These are phyloP conservation scores for Dentipellis sp. DNA, from an alignment of 768 basidiomycete genomes.

Conservation along the genomic window DNA sequence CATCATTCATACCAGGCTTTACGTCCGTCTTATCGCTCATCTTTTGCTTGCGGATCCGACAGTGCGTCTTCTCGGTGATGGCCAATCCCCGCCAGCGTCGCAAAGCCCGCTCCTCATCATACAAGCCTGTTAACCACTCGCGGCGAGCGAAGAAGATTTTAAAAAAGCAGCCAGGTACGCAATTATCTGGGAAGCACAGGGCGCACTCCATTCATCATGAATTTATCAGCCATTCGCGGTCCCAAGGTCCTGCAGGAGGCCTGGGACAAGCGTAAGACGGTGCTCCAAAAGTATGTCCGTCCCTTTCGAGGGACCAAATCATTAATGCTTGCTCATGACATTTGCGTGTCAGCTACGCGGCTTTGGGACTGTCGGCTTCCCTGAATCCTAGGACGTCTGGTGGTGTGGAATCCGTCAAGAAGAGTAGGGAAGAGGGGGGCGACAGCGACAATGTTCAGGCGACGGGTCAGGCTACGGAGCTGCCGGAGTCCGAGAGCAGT, in stretches of 20 bases:
- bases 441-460: slow-evolving; percentile 1
- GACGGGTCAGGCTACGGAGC: not conserved
- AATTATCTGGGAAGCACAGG: slow-evolving; percentile 10
- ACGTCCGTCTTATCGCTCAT: slow-evolving; percentile 5
- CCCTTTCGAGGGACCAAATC: slow-evolving; percentile 1
- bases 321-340: slow-evolving; percentile 7
- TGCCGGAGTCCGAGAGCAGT: not conserved
- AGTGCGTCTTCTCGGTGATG: slow-evolving; percentile 37
- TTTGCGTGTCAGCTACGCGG: slow-evolving; percentile 50
- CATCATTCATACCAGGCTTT: not conserved
- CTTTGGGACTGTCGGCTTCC: slow-evolving; percentile 62
- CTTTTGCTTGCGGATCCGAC: not conserved
- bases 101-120: slow-evolving; percentile 72
- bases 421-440: slow-evolving; percentile 8
- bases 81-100: slow-evolving; percentile 90
- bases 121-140: slow-evolving; percentile 67
- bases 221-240: slow-evolving; percentile 58
- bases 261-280: slow-evolving; percentile 85
- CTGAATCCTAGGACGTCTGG: slow-evolving; percentile 63
- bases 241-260: slow-evolving; percentile 74
- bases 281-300: slow-evolving; percentile 77
- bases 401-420: slow-evolving; percentile 43
- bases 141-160: slow-evolving; percentile 63
- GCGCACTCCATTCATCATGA: slow-evolving; percentile 2
- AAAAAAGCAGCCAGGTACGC: slow-evolving; percentile 71